These are phyloP conservation scores for Microbotryum lychnidis-dioicae DNA, from an alignment of 1,284 basidiomycete species.

Conservation along the genomic window DNA sequence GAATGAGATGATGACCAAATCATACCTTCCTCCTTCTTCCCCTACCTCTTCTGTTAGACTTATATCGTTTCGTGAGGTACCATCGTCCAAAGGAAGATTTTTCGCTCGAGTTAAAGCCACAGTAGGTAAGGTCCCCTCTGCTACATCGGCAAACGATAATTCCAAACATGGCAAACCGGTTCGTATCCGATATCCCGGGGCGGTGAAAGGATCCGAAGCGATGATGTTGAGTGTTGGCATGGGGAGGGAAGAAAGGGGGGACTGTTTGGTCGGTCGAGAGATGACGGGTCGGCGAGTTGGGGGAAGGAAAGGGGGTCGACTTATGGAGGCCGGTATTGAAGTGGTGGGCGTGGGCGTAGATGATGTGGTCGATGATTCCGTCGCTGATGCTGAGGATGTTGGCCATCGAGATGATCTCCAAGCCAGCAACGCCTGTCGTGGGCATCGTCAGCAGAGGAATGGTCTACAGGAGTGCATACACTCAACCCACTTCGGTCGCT, in stretches of 20 bases:
- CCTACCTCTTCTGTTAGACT: background rate
- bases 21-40: conserved; percentile 40
- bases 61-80: background rate
- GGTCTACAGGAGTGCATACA: background rate
- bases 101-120: conserved; percentile 11
- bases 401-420: conserved; percentile 26
- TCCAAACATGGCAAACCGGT: conserved; percentile 48
- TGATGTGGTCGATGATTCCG: background rate
- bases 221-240: conserved; percentile 10
- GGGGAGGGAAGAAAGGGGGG: background rate
- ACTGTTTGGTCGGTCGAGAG: background rate
- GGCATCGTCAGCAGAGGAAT: background rate
- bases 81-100: background rate
- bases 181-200: conserved; percentile 36
- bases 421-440: conserved; percentile 7
- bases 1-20: conserved; percentile 62
- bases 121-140: conserved; percentile 46
- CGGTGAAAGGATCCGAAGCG: conserved; percentile 32
- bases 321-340: no score
- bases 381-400: background rate
- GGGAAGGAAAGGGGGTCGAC: conserved; percentile 1
- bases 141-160: conserved; percentile 51
- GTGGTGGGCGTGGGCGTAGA: background rate
- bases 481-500: conserved; percentile 38
- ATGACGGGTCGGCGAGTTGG: background rate